Conservation (phyloP, 2,329 filamentous ascomycete species). For the Apiospora saccharicola region DNA sequence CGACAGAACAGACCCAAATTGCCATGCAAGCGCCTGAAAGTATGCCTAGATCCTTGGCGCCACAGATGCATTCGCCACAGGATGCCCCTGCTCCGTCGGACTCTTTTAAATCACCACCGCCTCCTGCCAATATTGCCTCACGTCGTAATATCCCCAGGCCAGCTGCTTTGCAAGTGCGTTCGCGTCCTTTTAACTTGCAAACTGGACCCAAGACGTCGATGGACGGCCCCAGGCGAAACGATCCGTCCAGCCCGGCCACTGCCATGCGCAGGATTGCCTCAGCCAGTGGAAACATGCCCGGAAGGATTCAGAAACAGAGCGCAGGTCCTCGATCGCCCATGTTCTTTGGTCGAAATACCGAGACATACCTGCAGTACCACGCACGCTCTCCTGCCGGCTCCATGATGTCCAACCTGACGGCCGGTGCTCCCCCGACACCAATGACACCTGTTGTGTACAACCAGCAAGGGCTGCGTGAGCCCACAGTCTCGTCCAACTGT, state of each 20-base stretch:
- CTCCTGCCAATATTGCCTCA: conserved; percentile 60
- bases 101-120: conserved; percentile 57
- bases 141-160: conserved; percentile 59
- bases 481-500: conserved; percentile 46
- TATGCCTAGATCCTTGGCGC: conserved; percentile 28
- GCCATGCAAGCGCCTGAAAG: conserved; percentile 29
- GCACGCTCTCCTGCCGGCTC: conserved; percentile 51
- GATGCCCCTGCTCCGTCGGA: conserved; percentile 37
- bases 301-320: conserved; percentile 51
- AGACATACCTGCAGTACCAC: conserved; percentile 51
- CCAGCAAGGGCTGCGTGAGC: conserved; percentile 49
- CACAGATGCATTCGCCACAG: conserved; percentile 12
- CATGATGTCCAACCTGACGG: conserved; percentile 46
- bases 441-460: conserved; percentile 54
- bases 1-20: neutral
- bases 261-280: conserved; percentile 62
- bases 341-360: conserved; percentile 53
- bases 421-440: conserved; percentile 56
- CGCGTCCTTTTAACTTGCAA: conserved; percentile 47
- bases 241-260: conserved; percentile 51
- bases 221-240: conserved; percentile 54
- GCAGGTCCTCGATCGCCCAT: conserved; percentile 52
- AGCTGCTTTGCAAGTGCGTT: conserved; percentile 56
- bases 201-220: conserved; percentile 55
- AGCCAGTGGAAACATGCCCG: conserved; percentile 51